These are phyloP conservation scores for Podila verticillata DNA, from an alignment of 192 early-diverging fungal genomes.

Conservation along the genomic window DNA sequence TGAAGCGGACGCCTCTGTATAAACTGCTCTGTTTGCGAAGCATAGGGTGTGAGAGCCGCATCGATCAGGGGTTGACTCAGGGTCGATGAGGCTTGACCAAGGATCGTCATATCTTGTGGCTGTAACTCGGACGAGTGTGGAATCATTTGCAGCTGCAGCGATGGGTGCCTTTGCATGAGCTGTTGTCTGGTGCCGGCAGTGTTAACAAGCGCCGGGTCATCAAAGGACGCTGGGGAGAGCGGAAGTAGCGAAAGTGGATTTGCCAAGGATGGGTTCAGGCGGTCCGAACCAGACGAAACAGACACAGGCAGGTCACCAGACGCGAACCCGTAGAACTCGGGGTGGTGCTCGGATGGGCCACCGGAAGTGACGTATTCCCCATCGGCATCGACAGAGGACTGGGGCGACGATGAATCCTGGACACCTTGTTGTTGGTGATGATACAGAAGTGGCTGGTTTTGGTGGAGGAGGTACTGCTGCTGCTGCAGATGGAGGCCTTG, in stretches of 20 bases:
- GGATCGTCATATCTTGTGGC: not conserved
- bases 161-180: not conserved
- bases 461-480: not conserved
- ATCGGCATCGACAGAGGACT: not conserved
- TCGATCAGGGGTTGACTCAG: not conserved
- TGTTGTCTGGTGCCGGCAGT: conserved; percentile 2
- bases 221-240: not conserved
- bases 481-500: not conserved
- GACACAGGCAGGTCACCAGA: no score
- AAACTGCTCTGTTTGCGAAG: conserved; percentile 4
- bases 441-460: not conserved
- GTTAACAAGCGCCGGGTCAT: not conserved
- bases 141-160: not conserved
- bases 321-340: not conserved
- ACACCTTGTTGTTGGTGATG: not conserved
- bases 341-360: not conserved
- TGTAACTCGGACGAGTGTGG: not conserved
- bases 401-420: not conserved
- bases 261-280: not conserved
- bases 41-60: not conserved
- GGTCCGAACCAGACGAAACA: not conserved
- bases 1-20: conserved; percentile 4
- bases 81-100: not conserved
- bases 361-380: not conserved
- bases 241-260: not conserved